phyloP scores from a whole-genome alignment of 192 early-diverging fungal genomes.

The Jimgerdemannia lactiflua region DNA sequence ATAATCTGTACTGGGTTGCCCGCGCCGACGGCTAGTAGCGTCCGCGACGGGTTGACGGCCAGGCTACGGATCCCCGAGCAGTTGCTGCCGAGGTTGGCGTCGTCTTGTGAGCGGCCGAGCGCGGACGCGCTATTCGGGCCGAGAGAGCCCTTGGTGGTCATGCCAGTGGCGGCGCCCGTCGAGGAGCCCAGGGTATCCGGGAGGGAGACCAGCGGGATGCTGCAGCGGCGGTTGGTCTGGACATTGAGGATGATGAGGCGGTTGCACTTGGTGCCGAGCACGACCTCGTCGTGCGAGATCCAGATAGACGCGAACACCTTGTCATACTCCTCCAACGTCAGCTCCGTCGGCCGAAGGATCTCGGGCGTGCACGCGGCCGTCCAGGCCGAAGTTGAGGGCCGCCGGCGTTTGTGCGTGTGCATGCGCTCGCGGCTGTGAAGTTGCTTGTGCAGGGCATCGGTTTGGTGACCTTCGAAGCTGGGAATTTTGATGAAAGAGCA shows the following conservation, averaged over 20 bases:
- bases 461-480: not conserved
- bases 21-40: slow-evolving; percentile 60
- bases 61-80: slow-evolving; percentile 58
- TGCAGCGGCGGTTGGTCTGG: slow-evolving; percentile 25
- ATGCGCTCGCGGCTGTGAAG: not conserved
- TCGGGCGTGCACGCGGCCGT: not conserved
- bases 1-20: slow-evolving; percentile 57
- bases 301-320: slow-evolving; percentile 59
- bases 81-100: slow-evolving; percentile 5
- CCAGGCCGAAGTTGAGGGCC: not conserved
- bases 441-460: not conserved
- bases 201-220: slow-evolving; percentile 26
- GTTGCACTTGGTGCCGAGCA: slow-evolving; percentile 66
- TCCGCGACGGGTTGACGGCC: slow-evolving; percentile 59
- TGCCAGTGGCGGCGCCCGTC: slow-evolving; percentile 3
- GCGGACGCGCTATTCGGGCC: not conserved
- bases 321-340: slow-evolving; percentile 31
- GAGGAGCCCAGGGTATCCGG: not conserved
- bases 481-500: no score
- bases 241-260: slow-evolving; percentile 31
- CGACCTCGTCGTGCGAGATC: slow-evolving; percentile 44
- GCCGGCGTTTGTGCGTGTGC: not conserved
- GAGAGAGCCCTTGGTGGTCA: slow-evolving; percentile 1
- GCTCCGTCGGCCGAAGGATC: slow-evolving; percentile 11
- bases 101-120: slow-evolving; percentile 1